Evolutionary conservation across 352 stramenopile genomes (phyloP).

Genomic region (Globisporangium middletonii): DNA sequence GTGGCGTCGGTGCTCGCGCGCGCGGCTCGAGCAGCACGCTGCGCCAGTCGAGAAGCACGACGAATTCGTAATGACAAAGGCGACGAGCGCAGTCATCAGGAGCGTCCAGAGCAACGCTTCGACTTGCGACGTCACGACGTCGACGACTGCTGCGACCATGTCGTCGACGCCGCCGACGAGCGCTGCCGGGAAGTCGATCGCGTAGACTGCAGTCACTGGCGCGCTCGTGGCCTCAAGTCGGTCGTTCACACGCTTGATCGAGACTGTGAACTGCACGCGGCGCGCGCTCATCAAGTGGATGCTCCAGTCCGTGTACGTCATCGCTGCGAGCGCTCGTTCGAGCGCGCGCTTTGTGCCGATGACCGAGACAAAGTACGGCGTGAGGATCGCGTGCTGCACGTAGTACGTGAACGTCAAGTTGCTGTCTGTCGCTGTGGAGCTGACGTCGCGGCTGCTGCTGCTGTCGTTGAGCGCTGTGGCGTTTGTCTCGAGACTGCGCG

Average conservation of each 20-base stretch:
- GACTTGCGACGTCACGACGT: slow-evolving; percentile 20
- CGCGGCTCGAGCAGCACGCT: slow-evolving; percentile 40
- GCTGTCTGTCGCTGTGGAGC: slow-evolving; percentile 7
- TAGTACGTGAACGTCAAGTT: slow-evolving; percentile 16
- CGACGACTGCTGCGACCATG: slow-evolving; percentile 16
- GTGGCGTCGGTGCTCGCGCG: slow-evolving; percentile 26
- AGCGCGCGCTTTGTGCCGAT: slow-evolving; percentile 34
- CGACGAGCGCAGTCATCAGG: slow-evolving; percentile 18
- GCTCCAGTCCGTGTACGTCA: slow-evolving; percentile 32
- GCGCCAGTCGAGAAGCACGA: slow-evolving; percentile 27
- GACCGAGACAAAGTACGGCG: slow-evolving; percentile 35
- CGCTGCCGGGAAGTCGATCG: slow-evolving; percentile 1
- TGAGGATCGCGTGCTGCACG: slow-evolving; percentile 22
- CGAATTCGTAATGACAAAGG: slow-evolving; percentile 43
- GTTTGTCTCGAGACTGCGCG: slow-evolving; percentile 25
- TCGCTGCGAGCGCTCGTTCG: slow-evolving; percentile 21
- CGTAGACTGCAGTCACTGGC: slow-evolving; percentile 26
- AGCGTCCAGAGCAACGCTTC: slow-evolving; percentile 30
- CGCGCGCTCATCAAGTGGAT: slow-evolving; percentile 15
- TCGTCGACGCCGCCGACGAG: not conserved
- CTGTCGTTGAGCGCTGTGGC: not conserved
- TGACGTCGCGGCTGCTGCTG: slow-evolving; percentile 16
- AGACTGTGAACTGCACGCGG: slow-evolving; percentile 31
- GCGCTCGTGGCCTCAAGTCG: slow-evolving; percentile 13
- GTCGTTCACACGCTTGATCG: slow-evolving; percentile 26